Evolutionary conservation across 2,329 filamentous ascomycete genomes (phyloP), one percentile per base, ranked within the genome.

Genomic region (Nothopassalora personata): DNA sequence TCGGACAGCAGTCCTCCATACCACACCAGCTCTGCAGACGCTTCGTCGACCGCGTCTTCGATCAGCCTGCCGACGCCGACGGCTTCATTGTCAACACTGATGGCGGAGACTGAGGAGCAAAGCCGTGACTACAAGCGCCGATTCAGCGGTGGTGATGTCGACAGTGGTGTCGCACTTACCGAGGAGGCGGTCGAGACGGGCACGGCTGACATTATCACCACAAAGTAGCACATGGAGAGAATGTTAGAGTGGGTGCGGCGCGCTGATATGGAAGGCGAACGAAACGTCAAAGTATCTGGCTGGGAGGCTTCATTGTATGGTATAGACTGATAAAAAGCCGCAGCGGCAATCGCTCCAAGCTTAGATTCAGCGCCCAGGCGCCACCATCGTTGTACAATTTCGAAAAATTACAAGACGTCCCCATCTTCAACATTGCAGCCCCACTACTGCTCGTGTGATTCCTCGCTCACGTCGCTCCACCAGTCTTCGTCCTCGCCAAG

Each of bases 151-250:
- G 68, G 83, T 2, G 75, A 79, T 36, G 78, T 84, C 1, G 73
- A 76, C 3, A 76, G 79, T 15, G 83, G 83, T 1, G 74, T 86
- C 3, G 82, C 82, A 0, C 68, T 86, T 27, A 79, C 80, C 3
- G 54, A 57, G 43, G 54, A 57, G 54, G 54, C 54, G n/a, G 54
- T 57, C 33, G 54, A 57, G 34, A 52, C 30, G 23, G 15, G 33
- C 23, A 51, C 33, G 11, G 47, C 54, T 33, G 54, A 57, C 27
- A 52, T 57, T 27, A 33, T 57, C 54, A 57, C 54, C 19, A 18
- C 31, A 15, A 34, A 57, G 39, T 57, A 57, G 54, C 45, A 13
- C 18, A 52, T 9, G 6, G 30, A 39, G 31, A 19, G 18, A 34
- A 36, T 36, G 34, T 36, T 15, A 13, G 34, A 10, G 34, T 36